Percentiles rank a stretch among this genome's conserved stretches.
Evolutionary conservation across 768 basidiomycete genomes (phyloP).

Genomic region (Tulasnella calospora): DNA sequence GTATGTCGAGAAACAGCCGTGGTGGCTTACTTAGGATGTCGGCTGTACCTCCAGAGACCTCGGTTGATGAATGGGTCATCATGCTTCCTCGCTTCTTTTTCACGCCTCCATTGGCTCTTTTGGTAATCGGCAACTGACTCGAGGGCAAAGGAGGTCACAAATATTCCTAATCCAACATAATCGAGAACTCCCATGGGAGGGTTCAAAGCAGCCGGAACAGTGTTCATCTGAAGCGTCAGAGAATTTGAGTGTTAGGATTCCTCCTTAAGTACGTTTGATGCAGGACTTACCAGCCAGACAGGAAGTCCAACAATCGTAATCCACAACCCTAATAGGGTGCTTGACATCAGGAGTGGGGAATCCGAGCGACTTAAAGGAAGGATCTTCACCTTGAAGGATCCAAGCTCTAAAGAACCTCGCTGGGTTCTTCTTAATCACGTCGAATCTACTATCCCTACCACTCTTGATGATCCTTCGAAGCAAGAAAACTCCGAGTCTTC

Average conservation of each 20-base stretch:
- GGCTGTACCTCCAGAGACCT: conserved; percentile 61
- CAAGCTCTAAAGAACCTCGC: conserved; percentile 53
- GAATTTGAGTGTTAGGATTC: not conserved
- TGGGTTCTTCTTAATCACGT: conserved; percentile 50
- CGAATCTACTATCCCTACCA: conserved; percentile 63
- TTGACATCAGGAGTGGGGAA: conserved; percentile 31
- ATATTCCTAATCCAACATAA: conserved; percentile 51
- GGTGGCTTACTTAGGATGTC: conserved; percentile 64
- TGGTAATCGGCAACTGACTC: conserved; percentile 62
- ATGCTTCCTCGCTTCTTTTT: conserved; percentile 58
- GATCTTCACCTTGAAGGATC: conserved; percentile 52
- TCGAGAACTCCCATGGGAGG: conserved; percentile 53
- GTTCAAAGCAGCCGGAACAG: conserved; percentile 47
- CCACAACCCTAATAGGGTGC: conserved; percentile 51
- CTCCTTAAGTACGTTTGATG: not conserved
- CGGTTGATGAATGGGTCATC: conserved; percentile 63
- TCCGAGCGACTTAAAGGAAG: not conserved
- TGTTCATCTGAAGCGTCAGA: conserved; percentile 41
- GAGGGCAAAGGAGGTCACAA: conserved; percentile 52
- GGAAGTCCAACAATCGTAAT: conserved; percentile 63
- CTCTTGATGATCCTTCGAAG: conserved; percentile 41
- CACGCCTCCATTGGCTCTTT: conserved; percentile 58
- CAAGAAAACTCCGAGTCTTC: conserved; percentile 59
- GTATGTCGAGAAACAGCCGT: not conserved
- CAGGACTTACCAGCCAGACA: conserved; percentile 48